phyloP scores from a whole-genome alignment of 208 protist species.

The Leishmania amazonensis region DNA sequence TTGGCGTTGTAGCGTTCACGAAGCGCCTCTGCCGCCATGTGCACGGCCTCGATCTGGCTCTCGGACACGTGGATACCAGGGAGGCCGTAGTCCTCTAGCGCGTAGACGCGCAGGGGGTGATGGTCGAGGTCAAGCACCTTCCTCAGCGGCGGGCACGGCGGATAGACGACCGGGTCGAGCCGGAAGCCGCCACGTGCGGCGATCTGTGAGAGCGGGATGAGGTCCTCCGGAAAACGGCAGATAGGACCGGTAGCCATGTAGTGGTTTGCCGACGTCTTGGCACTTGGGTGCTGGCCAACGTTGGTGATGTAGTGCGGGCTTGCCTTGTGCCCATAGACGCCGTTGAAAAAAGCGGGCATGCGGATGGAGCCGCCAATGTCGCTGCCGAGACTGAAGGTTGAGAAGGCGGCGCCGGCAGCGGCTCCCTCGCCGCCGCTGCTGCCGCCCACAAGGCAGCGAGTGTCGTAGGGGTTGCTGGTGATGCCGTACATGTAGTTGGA shows the following conservation, averaged over 20 bases:
- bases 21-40: slow-evolving; percentile 56
- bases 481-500: slow-evolving; percentile 91
- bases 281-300: slow-evolving; percentile 76
- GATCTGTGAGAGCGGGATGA: slow-evolving; percentile 73
- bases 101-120: slow-evolving; percentile 68
- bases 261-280: slow-evolving; percentile 72
- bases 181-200: slow-evolving; percentile 80
- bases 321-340: slow-evolving; percentile 89
- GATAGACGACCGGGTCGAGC: slow-evolving; percentile 60
- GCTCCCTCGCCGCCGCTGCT: slow-evolving; percentile 88
- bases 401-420: slow-evolving; percentile 77
- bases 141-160: slow-evolving; percentile 62
- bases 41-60: slow-evolving; percentile 63
- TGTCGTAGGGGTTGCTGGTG: slow-evolving; percentile 90
- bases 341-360: slow-evolving; percentile 91
- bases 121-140: slow-evolving; percentile 42
- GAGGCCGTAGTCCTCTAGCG: slow-evolving; percentile 83
- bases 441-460: slow-evolving; percentile 79
- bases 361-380: slow-evolving; percentile 92
- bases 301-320: slow-evolving; percentile 87
- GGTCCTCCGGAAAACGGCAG: slow-evolving; percentile 82
- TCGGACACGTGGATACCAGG: slow-evolving; percentile 48
- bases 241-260: slow-evolving; percentile 89
- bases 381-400: slow-evolving; percentile 84
- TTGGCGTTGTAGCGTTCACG: slow-evolving; percentile 56